Evolutionary conservation across 179 eudicot species (phyloP), one percentile per base, ranked within the genome.

Genomic region (Camellia oleifera): DNA sequence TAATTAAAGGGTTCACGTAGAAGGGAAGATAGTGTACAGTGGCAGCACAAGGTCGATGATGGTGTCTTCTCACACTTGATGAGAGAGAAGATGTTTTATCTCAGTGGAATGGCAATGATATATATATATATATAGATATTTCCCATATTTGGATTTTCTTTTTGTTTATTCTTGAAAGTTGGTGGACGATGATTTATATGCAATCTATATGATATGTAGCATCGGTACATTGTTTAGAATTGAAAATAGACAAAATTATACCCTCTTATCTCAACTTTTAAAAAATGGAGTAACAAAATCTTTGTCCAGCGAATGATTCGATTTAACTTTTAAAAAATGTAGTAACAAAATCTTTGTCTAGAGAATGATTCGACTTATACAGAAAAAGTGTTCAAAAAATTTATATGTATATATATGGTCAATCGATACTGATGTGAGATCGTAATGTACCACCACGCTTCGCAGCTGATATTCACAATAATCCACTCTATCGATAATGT

Each of bases 1-100:
- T 52, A 20, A 72, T 72, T 56, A 23, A 53, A 53, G 54, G 61
- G 20, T 32, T 60, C 42, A 17, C 67, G 68, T 75, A 44, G 3
- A 75, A 61, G 66, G 40, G 67, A 60, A 17, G 78, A 9, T n/a
- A n/a, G 68, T 75, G 78, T 60, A 60, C 68, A 75, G 67, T 60
- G 68, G 68, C 52, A 42, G 5, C 9, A 42, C 52, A 56, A 3
- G 20, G 20, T 14, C 3, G 20, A 74, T 57, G 65, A 57, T 74
- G 66, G 23, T 74, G 77, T 26, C 76, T 5, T 73, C 57, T 73
- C 50, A 58, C 0, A 58, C 0, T n/a, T 40, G 66, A 40, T n/a
- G 45, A 3, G 67, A 75, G 67, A 58, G 32, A 75, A 8, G n/a
- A 1, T 53, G 40, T 3, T 17, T 40, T 32, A 50, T 26, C 45